Conservation (phyloP, 768 basidiomycete genomes). For the Tephrocybe rancida region DNA sequence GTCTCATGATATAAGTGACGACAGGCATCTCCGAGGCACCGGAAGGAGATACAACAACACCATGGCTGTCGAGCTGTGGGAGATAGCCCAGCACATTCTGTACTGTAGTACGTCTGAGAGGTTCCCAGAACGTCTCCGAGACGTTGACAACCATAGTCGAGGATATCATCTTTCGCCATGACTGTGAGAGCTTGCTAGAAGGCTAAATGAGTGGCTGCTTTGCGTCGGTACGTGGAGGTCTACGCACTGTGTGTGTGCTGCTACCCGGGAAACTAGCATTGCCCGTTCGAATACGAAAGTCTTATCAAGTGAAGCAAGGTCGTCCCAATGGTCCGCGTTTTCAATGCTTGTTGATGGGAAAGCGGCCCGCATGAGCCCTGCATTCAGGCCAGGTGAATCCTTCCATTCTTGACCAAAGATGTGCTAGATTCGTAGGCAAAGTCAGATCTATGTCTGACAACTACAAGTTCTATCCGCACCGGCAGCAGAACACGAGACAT, state of each 20-base stretch:
- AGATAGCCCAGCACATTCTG: constrained; percentile 35
- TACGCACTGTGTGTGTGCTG: constrained; percentile 52
- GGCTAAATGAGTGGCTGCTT: constrained; percentile 18
- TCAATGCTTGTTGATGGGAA: constrained; percentile 67
- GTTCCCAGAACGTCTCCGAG: constrained; percentile 35
- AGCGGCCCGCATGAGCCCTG: constrained; percentile 62
- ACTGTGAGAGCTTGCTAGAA: constrained; percentile 26
- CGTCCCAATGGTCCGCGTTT: constrained; percentile 61
- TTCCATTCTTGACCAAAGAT: constrained; percentile 23
- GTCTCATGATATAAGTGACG: constrained; percentile 66
- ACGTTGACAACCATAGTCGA: constrained; percentile 31
- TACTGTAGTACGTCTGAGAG: constrained; percentile 30
- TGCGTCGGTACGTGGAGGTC: not conserved
- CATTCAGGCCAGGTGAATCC: constrained; percentile 25
- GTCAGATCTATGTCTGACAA: not conserved
- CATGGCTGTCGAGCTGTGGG: constrained; percentile 18
- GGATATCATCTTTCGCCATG: constrained; percentile 40
- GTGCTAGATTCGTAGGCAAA: constrained; percentile 6
- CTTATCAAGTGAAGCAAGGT: constrained; percentile 45
- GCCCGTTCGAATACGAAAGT: constrained; percentile 67
- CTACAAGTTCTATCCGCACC: constrained; percentile 3
- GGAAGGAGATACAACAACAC: constrained; percentile 12
- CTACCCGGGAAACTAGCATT: constrained; percentile 65
- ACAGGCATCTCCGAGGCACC: constrained; percentile 26
- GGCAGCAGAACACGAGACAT: constrained; percentile 24